A percentile compares a stretch with the other conserved stretches of the same genome.
Conservation (phyloP, 306 rosid species). For the Cucurbita ficifolia region DNA sequence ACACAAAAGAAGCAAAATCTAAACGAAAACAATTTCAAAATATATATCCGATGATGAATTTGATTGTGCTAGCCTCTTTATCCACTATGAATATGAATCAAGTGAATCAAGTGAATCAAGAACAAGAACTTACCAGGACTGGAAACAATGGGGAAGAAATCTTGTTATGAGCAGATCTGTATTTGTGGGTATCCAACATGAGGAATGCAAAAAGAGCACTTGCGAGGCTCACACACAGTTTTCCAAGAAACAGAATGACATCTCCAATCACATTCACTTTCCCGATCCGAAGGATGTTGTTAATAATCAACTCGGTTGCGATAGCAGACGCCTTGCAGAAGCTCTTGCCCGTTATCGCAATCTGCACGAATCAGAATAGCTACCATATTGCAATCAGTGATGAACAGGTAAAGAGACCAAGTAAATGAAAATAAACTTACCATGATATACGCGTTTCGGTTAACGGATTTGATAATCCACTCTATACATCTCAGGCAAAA, state of each 20-base stretch:
- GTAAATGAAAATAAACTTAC: constrained; percentile 22
- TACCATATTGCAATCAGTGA: neutral
- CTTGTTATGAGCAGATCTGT: constrained; percentile 65
- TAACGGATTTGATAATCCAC: constrained; percentile 83
- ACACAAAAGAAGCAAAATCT: no score
- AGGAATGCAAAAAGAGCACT: constrained; percentile 84
- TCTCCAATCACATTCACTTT: constrained; percentile 92
- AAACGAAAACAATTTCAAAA: neutral
- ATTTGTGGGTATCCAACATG: constrained; percentile 81
- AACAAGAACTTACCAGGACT: constrained; percentile 54
- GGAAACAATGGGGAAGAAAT: constrained; percentile 93
- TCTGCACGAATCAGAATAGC: constrained; percentile 34
- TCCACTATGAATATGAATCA: neutral
- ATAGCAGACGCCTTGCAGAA: constrained; percentile 67
- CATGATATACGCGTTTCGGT: constrained; percentile 95
- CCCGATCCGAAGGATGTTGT: constrained; percentile 81
- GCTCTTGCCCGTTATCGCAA: constrained; percentile 84
- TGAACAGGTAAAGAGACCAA: neutral
- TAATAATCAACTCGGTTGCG: constrained; percentile 75
- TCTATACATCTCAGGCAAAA: constrained; percentile 58
- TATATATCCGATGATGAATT: neutral
- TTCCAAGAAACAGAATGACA: constrained; percentile 85
- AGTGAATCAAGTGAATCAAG: neutral
- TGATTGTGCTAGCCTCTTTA: neutral
- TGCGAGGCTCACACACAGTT: constrained; percentile 82